Conservation (phyloP, 169 alveolate species). For the Eimeria tenella region DNA sequence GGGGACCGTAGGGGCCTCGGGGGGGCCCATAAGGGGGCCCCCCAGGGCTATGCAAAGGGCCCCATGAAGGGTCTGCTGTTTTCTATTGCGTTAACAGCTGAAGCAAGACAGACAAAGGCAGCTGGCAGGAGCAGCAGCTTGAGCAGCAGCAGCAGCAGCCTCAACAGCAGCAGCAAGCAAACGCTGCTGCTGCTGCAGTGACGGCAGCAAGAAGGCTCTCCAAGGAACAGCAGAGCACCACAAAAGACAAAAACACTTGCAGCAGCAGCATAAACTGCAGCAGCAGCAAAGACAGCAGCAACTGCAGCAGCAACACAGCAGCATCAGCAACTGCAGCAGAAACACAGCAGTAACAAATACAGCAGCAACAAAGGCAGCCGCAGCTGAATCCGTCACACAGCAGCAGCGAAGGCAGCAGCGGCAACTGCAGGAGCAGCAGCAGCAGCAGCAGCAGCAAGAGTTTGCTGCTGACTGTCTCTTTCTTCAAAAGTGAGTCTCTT, state of each 20-base stretch:
- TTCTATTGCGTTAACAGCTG: background rate
- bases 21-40: background rate
- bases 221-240: background rate
- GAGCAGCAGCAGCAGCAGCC: background rate
- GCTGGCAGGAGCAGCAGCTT: background rate
- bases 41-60: background rate
- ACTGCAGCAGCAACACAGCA: background rate
- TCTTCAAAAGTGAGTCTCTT: background rate
- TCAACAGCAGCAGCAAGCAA: conserved; percentile 4
- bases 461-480: background rate
- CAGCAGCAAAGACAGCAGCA: background rate
- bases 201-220: background rate
- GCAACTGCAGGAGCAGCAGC: background rate
- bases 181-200: background rate
- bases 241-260: no score
- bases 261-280: background rate
- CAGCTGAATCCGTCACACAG: background rate
- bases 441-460: background rate
- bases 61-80: conserved; percentile 5
- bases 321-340: background rate
- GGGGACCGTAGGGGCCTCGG: no score
- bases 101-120: background rate
- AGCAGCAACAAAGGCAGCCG: no score
- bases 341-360: background rate
- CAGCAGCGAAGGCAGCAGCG: background rate